phyloP scores from a whole-genome alignment of 768 basidiomycete species.

The Boletus insuetus region DNA sequence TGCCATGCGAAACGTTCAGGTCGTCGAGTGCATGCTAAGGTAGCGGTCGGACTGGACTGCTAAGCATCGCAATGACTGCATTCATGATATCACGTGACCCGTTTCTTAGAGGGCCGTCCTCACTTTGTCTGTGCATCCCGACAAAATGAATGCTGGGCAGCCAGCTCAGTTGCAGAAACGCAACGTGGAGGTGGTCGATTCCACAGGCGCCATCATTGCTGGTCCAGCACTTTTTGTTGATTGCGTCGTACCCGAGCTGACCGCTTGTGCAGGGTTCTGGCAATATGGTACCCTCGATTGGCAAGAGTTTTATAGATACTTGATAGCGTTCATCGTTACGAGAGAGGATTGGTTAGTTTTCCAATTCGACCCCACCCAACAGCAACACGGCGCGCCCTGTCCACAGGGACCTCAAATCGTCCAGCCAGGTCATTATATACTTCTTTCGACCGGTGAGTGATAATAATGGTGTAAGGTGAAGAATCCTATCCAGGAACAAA shows the following conservation, averaged over 20 bases:
- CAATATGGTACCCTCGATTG: background rate
- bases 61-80: background rate
- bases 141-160: background rate
- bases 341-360: background rate
- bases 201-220: background rate
- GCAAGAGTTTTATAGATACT: background rate
- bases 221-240: background rate
- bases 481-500: background rate
- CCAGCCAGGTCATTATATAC: background rate
- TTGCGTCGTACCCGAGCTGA: background rate
- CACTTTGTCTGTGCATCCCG: background rate
- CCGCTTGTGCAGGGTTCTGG: background rate
- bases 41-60: background rate
- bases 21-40: slow-evolving; percentile 16
- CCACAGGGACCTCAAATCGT: background rate
- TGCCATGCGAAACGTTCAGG: slow-evolving; percentile 23
- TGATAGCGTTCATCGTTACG: background rate
- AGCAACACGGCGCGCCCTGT: background rate
- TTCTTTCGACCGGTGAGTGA: background rate
- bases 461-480: background rate
- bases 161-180: background rate
- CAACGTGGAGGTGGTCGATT: background rate
- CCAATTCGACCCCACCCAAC: background rate
- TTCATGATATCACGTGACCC: slow-evolving; percentile 19
- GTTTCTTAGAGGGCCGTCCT: no score